These are phyloP conservation scores for Sanghuangporus weigelae DNA, from an alignment of 1,284 basidiomycete genomes.

Conservation along the genomic window DNA sequence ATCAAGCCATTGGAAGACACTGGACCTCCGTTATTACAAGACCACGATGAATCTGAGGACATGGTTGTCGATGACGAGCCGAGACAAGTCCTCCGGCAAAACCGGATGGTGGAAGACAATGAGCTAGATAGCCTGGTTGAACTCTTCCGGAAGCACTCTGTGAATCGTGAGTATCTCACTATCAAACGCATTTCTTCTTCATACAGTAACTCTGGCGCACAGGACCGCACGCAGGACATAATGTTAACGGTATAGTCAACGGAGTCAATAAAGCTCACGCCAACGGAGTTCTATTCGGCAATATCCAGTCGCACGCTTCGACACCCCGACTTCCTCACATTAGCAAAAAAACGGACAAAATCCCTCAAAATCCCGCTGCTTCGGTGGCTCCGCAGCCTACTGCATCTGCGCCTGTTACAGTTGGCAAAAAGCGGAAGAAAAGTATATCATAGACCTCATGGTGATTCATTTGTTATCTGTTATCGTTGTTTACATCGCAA, in stretches of 20 bases:
- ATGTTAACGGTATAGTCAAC: constrained; percentile 21
- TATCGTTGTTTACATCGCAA: constrained; percentile 8
- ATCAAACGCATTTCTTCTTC: neutral
- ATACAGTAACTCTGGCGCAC: neutral
- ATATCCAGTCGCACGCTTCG: neutral
- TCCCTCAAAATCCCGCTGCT: neutral
- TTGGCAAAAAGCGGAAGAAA: constrained; percentile 36
- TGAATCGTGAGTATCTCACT: constrained; percentile 34
- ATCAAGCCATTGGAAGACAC: constrained; percentile 29
- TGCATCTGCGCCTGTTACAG: constrained; percentile 23
- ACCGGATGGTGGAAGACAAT: constrained; percentile 35
- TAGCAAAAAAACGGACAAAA: neutral
- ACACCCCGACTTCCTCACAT: neutral
- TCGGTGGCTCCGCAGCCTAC: constrained; percentile 10
- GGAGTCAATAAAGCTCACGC: constrained; percentile 18
- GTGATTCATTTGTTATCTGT: constrained; percentile 12
- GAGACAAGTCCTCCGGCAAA: constrained; percentile 17
- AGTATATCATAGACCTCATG: constrained; percentile 23
- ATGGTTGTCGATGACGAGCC: constrained; percentile 20
- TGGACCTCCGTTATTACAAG: constrained; percentile 29
- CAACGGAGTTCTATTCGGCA: constrained; percentile 20
- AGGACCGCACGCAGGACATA: constrained; percentile 23
- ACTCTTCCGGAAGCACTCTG: constrained; percentile 43
- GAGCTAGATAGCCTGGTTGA: constrained; percentile 47
- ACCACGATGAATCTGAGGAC: constrained; percentile 28